Percentiles rank a stretch among this genome's conserved stretches.
phyloP scores from a whole-genome alignment of 2,329 filamentous ascomycete genomes.

The Fusarium brachygibbosum region DNA sequence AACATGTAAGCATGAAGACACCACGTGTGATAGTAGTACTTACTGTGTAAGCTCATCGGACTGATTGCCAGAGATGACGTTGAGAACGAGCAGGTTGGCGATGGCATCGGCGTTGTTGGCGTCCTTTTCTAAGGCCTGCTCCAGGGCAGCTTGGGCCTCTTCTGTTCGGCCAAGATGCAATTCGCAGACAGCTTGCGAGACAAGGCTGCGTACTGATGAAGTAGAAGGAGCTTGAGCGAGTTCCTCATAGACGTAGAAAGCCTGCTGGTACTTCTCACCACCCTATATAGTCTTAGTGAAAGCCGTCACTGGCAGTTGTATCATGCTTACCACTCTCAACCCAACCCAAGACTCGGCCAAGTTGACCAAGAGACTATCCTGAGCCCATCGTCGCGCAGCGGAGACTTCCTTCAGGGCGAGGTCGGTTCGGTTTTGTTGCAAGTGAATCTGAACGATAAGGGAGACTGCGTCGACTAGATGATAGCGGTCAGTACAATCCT shows the following conservation, averaged over 20 bases:
- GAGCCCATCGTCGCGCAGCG: constrained; percentile 90
- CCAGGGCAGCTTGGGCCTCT: constrained; percentile 88
- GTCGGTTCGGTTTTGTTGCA: constrained; percentile 91
- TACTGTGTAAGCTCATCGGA: constrained; percentile 72
- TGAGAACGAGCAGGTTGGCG: constrained; percentile 86
- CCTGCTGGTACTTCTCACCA: constrained; percentile 94
- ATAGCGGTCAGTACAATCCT: constrained; percentile 44
- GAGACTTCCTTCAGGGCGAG: constrained; percentile 90
- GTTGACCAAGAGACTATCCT: constrained; percentile 94
- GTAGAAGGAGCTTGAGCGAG: constrained; percentile 88
- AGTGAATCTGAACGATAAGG: constrained; percentile 90
- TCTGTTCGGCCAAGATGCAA: constrained; percentile 89
- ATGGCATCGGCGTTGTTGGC: constrained; percentile 79
- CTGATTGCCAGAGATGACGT: constrained; percentile 81
- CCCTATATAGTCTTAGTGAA: constrained; percentile 68
- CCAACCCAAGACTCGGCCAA: constrained; percentile 96
- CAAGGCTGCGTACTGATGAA: constrained; percentile 79
- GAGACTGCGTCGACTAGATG: constrained; percentile 79
- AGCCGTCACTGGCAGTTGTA: not conserved
- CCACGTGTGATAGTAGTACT: constrained; percentile 47
- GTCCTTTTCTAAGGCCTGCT: constrained; percentile 83
- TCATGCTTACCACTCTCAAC: constrained; percentile 76
- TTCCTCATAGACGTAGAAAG: constrained; percentile 98
- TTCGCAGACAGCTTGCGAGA: constrained; percentile 91
- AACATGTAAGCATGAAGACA: constrained; percentile 44